Evolutionary conservation across 108 stramenopile genomes (phyloP), one percentile per base, ranked within the genome.

Genomic region (Nitzschia palea): DNA sequence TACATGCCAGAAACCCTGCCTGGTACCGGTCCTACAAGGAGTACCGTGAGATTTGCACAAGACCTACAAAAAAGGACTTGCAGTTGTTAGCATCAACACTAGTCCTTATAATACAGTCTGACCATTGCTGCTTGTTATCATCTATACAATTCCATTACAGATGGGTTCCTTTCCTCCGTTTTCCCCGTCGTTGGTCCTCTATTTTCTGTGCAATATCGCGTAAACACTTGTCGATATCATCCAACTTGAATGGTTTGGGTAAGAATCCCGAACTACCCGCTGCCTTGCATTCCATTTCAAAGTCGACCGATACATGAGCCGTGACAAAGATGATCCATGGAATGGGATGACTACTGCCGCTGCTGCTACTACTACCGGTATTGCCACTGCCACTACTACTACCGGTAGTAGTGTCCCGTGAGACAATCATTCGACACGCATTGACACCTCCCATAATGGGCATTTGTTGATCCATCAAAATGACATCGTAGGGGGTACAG

Each of bases 381-480:
- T n/a, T n/a, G n/a, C n/a, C n/a, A n/a, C n/a, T n/a, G n/a, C n/a
- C n/a, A n/a, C n/a, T n/a, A n/a, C n/a, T n/a, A n/a, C n/a, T n/a
- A n/a, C n/a, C n/a, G n/a, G n/a, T n/a, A n/a, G n/a, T n/a, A 48
- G 47, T 48, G 14, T 45, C 44, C 9, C 67, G 45, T 15, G 17
- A 35, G 32, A 31, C 18, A 34, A 74, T 67, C n/a, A n/a, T 9
- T 6, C 35, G 40, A 36, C 67, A 68, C 1, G 73, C 73, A 18
- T 71, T 50, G 15, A 79, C 6, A 4, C 83, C 83, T 37, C 61
- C 72, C 79, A 84, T 77, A n/a, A 67, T 43, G 17, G 83, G 83
- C 83, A 84, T 84, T 27, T 80, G 78, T 58, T 77, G 51, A 62
- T 84, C 83, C 83, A 80, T 84, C 25, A 84, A 70, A 12, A 84